Base-by-base conservation (phyloP, 2,329 filamentous ascomycete genomes). In the Sporothrix protearum region DNA sequence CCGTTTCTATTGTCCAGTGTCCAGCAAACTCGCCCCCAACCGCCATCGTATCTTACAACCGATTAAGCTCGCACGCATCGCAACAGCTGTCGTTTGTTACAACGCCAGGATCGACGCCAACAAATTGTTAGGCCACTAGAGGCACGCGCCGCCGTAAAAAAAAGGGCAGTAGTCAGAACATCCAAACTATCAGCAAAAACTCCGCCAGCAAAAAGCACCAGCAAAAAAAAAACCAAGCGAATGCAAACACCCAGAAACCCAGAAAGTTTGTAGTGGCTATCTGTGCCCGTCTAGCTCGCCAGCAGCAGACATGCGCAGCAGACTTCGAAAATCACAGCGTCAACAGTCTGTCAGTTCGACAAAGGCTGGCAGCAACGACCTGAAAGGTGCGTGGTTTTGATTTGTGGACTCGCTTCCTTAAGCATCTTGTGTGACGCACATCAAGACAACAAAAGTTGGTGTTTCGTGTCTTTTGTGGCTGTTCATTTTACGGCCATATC, bases 261-360 rank as follows among this genome's bases (percentile, higher is more conserved):
- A 61, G 39, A 5, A 22, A 39, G 36, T 64, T 45, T 64, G 59
- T 45, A 45, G 36, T 45, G 59, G 36, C 59, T 51, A 9, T 51
- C 55, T 53, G 42, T 55, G 39, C 33, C 53, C 49, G 68, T 45
- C 53, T 69, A 5, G 36, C 36, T 36, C 51, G 39, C 30, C 30
- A 63, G 30, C 25, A 47, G 16, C 66, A 8, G 71, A 45, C 63
- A 75, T 75, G 74, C 74, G 74, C 68, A 72, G 73, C 70, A 28
- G 72, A 22, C 57, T 74, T 9, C 59, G 42, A 19, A 75, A 72
- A 63, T 73, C 72, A 5, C 68, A 64, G 19, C 71, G 68, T 45
- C 59, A 68, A 25, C 36, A 68, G 39, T 73, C 72, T 14, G 66
- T 72, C 71, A 73, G 69, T n/a, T 75, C 74, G 25, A 71, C 66